Percentiles rank a stretch among this genome's conserved stretches.
Conservation (phyloP, 179 eudicot species). For the Beta macrorhiza region DNA sequence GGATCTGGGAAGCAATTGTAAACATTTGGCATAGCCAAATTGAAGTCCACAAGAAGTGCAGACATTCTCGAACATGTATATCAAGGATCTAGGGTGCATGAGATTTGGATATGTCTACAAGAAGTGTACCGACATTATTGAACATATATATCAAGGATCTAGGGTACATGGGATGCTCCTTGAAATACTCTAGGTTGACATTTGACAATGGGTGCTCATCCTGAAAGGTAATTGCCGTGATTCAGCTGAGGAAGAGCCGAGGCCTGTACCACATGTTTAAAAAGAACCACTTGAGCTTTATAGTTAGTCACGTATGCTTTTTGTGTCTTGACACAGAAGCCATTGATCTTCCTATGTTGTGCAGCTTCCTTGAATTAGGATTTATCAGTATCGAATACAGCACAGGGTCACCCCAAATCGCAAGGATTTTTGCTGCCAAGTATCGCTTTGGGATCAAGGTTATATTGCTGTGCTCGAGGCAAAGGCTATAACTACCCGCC, state of each 20-base stretch:
- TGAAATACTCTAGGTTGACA: not conserved
- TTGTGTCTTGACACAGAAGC: not conserved
- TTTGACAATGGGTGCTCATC: not conserved
- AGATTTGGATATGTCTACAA: not conserved
- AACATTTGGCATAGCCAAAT: not conserved
- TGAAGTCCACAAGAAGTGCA: not conserved
- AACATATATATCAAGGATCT: constrained; percentile 3
- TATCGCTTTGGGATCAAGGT: not conserved
- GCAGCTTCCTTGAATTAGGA: not conserved
- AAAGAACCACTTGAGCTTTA: not conserved
- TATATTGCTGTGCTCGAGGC: not conserved
- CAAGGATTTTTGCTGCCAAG: not conserved
- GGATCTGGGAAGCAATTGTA: not conserved
- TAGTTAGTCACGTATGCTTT: not conserved
- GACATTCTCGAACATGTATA: not conserved
- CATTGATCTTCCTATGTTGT: not conserved
- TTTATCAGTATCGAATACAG: not conserved
- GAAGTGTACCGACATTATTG: not conserved
- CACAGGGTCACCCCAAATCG: not conserved
- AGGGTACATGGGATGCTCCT: not conserved
- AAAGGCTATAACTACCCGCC: not conserved
- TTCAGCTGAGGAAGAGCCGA: not conserved
- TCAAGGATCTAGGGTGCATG: constrained; percentile 6
- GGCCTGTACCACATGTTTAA: not conserved
- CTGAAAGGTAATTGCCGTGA: not conserved